Conservation (phyloP, 1,284 basidiomycete genomes). For the Somion occarium region DNA sequence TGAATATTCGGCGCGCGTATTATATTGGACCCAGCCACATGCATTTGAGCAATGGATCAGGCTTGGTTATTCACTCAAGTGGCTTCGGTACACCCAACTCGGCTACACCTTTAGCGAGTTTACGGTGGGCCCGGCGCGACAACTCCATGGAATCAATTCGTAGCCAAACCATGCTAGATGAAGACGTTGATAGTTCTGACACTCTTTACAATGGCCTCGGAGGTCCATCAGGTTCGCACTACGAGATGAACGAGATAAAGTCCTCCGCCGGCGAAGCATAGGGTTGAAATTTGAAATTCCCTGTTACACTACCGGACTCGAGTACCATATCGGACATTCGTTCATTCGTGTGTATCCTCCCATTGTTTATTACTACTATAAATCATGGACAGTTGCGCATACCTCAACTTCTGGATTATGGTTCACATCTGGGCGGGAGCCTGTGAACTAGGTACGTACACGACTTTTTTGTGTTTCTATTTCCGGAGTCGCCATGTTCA, state of each 20-base stretch:
- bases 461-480: too few species aligned
- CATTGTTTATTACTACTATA: too few species aligned
- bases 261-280: too few species aligned
- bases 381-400: too few species aligned
- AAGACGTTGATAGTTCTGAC: background rate
- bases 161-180: background rate
- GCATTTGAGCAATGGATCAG: background rate
- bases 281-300: too few species aligned
- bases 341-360: too few species aligned
- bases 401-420: too few species aligned
- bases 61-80: background rate
- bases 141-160: background rate
- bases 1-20: constrained; percentile 26
- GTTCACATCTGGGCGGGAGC: background rate
- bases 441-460: background rate
- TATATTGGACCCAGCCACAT: constrained; percentile 17
- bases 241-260: constrained; percentile 3
- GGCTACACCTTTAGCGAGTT: background rate
- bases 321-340: too few species aligned
- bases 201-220: background rate
- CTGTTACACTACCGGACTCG: too few species aligned
- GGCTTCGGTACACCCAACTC: background rate
- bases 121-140: background rate
- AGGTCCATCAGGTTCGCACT: background rate
- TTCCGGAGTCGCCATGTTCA: background rate